phyloP scores from a whole-genome alignment of 2,329 filamentous ascomycete genomes.

The Aspergillus aculeatinus region DNA sequence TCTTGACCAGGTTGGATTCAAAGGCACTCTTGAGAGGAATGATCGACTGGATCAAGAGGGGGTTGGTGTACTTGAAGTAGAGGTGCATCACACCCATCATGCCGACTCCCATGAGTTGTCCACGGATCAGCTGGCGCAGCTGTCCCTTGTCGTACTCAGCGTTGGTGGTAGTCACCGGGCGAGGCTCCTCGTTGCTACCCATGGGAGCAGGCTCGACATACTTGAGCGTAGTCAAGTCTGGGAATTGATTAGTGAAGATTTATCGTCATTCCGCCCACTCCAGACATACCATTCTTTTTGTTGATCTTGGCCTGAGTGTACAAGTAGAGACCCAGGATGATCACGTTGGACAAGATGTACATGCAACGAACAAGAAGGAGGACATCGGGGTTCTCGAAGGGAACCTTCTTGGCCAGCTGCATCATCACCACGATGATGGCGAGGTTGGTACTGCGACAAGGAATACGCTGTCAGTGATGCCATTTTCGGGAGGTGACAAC shows the following conservation, averaged over 20 bases:
- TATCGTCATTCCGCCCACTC: not conserved
- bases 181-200: conserved; percentile 90
- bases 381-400: conserved; percentile 82
- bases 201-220: conserved; percentile 95
- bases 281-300: conserved; percentile 85
- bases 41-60: conserved; percentile 96
- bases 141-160: conserved; percentile 91
- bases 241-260: not conserved
- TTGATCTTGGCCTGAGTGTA: conserved; percentile 85
- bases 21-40: conserved; percentile 94
- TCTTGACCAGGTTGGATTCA: conserved; percentile 94
- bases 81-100: conserved; percentile 99
- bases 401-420: conserved; percentile 94
- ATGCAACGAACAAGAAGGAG: conserved; percentile 63
- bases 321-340: conserved; percentile 82
- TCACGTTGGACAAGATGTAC: conserved; percentile 70
- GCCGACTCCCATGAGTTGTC: conserved; percentile 89
- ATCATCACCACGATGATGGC: conserved; percentile 96
- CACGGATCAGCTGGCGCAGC: conserved; percentile 80
- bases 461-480: conserved; percentile 13
- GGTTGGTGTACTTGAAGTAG: conserved; percentile 99
- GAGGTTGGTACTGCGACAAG: conserved; percentile 72
- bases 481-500: not conserved
- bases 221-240: conserved; percentile 95
- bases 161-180: conserved; percentile 93